Percentiles rank a stretch among this genome's conserved stretches.
These are phyloP conservation scores for Xylaria bambusicola DNA, from an alignment of 495 filamentous ascomycete genomes.

Conservation along the genomic window DNA sequence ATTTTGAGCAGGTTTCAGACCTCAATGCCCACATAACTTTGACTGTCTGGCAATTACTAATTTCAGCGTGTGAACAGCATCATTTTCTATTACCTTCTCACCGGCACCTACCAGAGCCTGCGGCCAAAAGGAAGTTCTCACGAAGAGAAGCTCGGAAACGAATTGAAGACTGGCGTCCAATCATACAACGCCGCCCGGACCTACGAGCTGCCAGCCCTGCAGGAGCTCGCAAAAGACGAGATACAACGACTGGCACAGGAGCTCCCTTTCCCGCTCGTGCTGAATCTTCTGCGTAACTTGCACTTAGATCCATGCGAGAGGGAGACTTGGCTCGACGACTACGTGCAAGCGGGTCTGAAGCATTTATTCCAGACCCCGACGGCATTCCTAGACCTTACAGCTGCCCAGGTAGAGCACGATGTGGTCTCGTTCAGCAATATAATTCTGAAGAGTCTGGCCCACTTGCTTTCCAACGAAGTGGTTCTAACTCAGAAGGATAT, in stretches of 20 bases:
- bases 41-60: too few species aligned
- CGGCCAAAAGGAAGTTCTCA: conserved; percentile 10
- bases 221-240: conserved; percentile 17
- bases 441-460: conserved; percentile 13
- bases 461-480: neutral
- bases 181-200: conserved; percentile 18
- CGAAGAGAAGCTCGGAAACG: conserved; percentile 14
- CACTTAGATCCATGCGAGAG: conserved; percentile 17
- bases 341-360: conserved; percentile 23
- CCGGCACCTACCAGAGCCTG: conserved; percentile 23
- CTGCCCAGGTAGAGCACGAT: conserved; percentile 3
- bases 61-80: too few species aligned
- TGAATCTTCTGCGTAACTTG: conserved; percentile 25
- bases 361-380: conserved; percentile 5
- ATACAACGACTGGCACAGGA: conserved; percentile 19
- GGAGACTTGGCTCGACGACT: conserved; percentile 26
- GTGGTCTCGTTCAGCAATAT: conserved; percentile 13
- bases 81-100: conserved; percentile 26
- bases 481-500: neutral
- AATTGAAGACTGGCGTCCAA: conserved; percentile 17
- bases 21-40: too few species aligned
- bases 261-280: conserved; percentile 20
- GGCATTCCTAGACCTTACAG: conserved; percentile 8
- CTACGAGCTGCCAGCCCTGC: conserved; percentile 22
- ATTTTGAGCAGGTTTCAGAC: too few species aligned